Conservation (phyloP, 768 basidiomycete genomes). For the Collybia sp. region DNA sequence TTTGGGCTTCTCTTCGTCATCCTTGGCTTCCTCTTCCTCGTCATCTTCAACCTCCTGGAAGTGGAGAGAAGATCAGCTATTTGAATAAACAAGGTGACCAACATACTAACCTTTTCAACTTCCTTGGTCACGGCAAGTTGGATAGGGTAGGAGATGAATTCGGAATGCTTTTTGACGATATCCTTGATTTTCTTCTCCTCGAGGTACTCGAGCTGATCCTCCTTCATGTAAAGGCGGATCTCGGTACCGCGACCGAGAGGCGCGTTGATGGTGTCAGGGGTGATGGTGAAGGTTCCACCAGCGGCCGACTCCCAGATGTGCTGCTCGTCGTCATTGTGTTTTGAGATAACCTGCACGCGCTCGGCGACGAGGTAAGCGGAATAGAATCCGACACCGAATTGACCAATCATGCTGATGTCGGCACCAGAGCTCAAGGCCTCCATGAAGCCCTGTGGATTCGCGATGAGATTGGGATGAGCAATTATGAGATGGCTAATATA, state of each 20-base stretch:
- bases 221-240: conserved; percentile 91
- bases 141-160: conserved; percentile 99
- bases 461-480: conserved; percentile 4
- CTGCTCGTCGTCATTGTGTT: conserved; percentile 99
- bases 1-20: conserved; percentile 73
- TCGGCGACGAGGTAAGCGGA: conserved; percentile 99
- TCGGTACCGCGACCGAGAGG: conserved; percentile 92
- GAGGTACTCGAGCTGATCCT: conserved; percentile 97
- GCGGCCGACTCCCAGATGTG: conserved; percentile 99
- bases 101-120: conserved; percentile 81
- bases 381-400: conserved; percentile 99
- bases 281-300: conserved; percentile 99
- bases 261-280: conserved; percentile 84
- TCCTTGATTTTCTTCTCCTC: conserved; percentile 99
- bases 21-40: conserved; percentile 66
- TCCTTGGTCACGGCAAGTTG: conserved; percentile 98
- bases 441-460: conserved; percentile 83
- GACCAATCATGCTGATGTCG: conserved; percentile 95
- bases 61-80: conserved; percentile 6
- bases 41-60: conserved; percentile 83
- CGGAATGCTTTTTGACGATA: conserved; percentile 99
- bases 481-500: conserved; percentile 21
- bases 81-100: background rate
- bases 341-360: conserved; percentile 96
- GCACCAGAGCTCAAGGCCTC: conserved; percentile 91